Evolutionary conservation across 2,329 filamentous ascomycete species (phyloP), one percentile per base, ranked within the genome.

Genomic region (Colletotrichum caudatum): DNA sequence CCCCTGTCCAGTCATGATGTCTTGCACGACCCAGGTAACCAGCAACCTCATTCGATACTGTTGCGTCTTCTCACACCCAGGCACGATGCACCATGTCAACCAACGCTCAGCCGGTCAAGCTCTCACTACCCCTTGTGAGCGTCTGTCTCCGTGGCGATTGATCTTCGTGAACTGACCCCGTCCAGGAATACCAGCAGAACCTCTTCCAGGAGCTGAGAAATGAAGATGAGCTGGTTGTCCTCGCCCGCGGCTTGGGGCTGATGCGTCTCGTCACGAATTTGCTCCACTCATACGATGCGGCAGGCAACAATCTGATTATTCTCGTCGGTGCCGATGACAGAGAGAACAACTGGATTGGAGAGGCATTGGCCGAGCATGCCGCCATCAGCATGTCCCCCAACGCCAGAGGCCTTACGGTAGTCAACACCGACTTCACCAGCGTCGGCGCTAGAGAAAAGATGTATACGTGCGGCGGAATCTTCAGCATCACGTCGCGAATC

Each of bases 281-380:
- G 50, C 89, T 99, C 37, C 96, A 99, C 82, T 95, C 95, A 26
- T 98, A 98, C 83, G 96, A 99, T 87, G 95, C 94, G 1, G 94
- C 94, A 4, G 96, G 96, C 18, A 97, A 96, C 82, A 98, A 97
- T 78, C 85, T 99, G 66, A 91, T 99, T 60, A 86, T 99, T 56
- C 84, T 99, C 26, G 90, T 98, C 53, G 95, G 94, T 12, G 95
- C 96, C 46, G 93, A 96, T 72, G 94, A 98, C 44, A 90, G 93
- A 71, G 96, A 99, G 79, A 98, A 98, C 89, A 91, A 92, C 67
- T 98, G 95, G 95, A 94, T 99, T 72, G 96, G 96, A 75, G 96
- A 98, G 84, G 94, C 94, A 39, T 85, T 99, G 78, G 96, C 96
- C 33, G 96, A 99, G 83, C 95, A 98, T 84, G 95, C 95, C 79